Evolutionary conservation across 2,329 filamentous ascomycete species (phyloP), one percentile per base, ranked within the genome.

Genomic region (Lachnellula arida): DNA sequence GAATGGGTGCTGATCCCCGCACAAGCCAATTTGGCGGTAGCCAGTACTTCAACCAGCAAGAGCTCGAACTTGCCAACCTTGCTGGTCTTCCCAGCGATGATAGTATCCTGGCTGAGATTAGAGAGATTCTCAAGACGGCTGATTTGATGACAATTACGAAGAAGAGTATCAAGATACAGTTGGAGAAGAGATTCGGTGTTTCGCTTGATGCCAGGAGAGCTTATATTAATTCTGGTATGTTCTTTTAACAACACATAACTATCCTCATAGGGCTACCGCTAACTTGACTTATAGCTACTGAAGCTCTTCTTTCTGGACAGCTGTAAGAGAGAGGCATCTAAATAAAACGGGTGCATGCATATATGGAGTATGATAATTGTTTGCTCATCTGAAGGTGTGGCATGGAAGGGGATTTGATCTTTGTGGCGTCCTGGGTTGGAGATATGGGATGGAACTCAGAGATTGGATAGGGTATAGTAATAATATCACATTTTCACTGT

Each of bases 141-240:
- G 94, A 99, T 74, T 76, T 99, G 69, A 99, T 99, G 94, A 92
- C 84, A 4, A 90, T 99, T 44, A 99, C 94, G 63, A 99, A 99
- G 85, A 99, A 99, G 84, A 91, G 89, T 66, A 89, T 99, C 74
- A 97, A 97, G 81, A 76, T 83, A 64, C 94, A 99, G 76, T 76
- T 99, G 56, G 94, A 99, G 79, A 84, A 85, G 68, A 83, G 92
- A 60, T 99, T 99, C 69, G 89, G 89, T 59, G 86, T 96, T 60
- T 83, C 86, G 57, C 81, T 99, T 57, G 92, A 97, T 71, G 79
- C 85, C 53, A 95, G 90, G 81, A 87, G 92, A 73, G 85, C 89
- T 56, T 99, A 97, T 74, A 97, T 99, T 71, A 92, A 91, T 72
- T 91, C 86, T 76, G 89, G 89, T 93, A 85, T 75, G 87, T 82